Evolutionary conservation across 2,329 filamentous ascomycete genomes (phyloP).

Genomic region (Beauveria medogensis): DNA sequence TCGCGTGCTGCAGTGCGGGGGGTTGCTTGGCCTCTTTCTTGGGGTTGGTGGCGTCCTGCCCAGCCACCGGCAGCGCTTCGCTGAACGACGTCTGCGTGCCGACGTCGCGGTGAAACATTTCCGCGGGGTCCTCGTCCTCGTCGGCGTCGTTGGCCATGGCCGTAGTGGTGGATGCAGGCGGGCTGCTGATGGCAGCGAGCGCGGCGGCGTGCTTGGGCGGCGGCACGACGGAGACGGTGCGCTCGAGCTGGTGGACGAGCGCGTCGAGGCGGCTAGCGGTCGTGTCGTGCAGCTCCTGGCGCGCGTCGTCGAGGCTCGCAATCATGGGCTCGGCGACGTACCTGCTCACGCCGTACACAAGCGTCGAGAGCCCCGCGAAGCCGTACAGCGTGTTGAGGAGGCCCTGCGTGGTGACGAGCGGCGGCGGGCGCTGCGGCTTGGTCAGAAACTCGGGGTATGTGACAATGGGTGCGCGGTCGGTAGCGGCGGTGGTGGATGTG

Average conservation of each 20-base stretch:
- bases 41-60: not conserved
- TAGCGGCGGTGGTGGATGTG: constrained; percentile 5
- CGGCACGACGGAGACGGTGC: constrained; percentile 54
- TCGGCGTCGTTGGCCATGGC: constrained; percentile 25
- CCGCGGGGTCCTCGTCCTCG: constrained; percentile 58
- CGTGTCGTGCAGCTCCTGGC: constrained; percentile 43
- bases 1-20: constrained; percentile 30
- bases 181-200: constrained; percentile 16
- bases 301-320: constrained; percentile 41
- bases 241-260: constrained; percentile 44
- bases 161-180: not conserved
- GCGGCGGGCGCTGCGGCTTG: constrained; percentile 45
- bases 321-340: constrained; percentile 60
- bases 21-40: constrained; percentile 13
- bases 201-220: constrained; percentile 12
- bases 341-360: constrained; percentile 63
- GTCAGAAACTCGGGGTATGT: constrained; percentile 65
- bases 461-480: constrained; percentile 52
- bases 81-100: constrained; percentile 63
- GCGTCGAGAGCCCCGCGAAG: constrained; percentile 48
- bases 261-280: constrained; percentile 36
- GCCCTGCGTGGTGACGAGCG: constrained; percentile 52
- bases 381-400: constrained; percentile 53
- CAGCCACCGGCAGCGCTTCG: not conserved
- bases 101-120: constrained; percentile 74